Evolutionary conservation across 2,329 filamentous ascomycete species (phyloP).

Genomic region (Clarireedia hainanense): DNA sequence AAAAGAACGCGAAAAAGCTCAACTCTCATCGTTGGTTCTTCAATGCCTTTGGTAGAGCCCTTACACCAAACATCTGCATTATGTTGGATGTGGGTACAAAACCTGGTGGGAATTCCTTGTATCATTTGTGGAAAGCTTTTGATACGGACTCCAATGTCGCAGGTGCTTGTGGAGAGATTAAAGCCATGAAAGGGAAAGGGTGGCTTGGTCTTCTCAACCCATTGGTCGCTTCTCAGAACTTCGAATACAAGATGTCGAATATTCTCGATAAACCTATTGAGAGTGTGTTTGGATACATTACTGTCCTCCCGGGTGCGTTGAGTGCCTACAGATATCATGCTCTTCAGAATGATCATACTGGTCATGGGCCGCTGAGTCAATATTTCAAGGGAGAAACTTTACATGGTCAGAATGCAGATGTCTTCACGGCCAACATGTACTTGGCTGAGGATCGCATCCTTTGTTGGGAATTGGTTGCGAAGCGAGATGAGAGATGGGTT

Average conservation of each 20-base stretch:
- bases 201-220: constrained; percentile 84
- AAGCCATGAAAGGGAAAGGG: constrained; percentile 84
- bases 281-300: constrained; percentile 97
- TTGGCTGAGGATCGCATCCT: constrained; percentile 83
- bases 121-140: constrained; percentile 98
- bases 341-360: constrained; percentile 91
- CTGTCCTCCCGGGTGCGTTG: constrained; percentile 87
- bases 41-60: constrained; percentile 87
- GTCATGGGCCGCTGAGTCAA: constrained; percentile 89
- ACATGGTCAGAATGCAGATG: constrained; percentile 90
- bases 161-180: constrained; percentile 95
- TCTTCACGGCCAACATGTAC: constrained; percentile 97
- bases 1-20: constrained; percentile 94
- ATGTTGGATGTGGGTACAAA: constrained; percentile 93
- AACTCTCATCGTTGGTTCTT: constrained; percentile 99
- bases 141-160: constrained; percentile 97
- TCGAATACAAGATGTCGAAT: constrained; percentile 99
- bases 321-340: constrained; percentile 95
- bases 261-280: constrained; percentile 97
- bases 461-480: constrained; percentile 93
- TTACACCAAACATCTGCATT: constrained; percentile 96
- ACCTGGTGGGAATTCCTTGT: constrained; percentile 82
- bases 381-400: constrained; percentile 99
- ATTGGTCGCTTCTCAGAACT: constrained; percentile 93
- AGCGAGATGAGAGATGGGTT: constrained; percentile 91